Conservation (phyloP, 106 monocot species). For the Alisma plantagoaquatica region DNA sequence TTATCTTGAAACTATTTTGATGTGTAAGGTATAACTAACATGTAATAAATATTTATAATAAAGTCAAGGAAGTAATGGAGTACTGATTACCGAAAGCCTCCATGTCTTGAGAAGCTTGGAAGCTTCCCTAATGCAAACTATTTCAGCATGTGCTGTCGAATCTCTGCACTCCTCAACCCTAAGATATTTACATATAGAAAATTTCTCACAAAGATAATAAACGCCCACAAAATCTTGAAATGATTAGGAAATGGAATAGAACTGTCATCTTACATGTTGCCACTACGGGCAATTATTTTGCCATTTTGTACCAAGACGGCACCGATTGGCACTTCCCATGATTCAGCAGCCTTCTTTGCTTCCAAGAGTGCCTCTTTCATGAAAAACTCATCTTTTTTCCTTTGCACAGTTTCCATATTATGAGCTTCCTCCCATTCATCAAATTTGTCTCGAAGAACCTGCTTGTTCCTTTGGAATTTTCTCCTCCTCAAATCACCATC, state of each 20-base stretch:
- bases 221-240: not conserved
- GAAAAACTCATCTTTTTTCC: constrained; percentile 69
- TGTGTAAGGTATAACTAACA: too few relatives aligned
- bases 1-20: too few relatives aligned
- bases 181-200: not conserved
- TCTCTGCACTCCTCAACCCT: constrained; percentile 91
- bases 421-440: constrained; percentile 91
- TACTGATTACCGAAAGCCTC: constrained; percentile 94
- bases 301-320: constrained; percentile 87
- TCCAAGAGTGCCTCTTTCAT: constrained; percentile 96
- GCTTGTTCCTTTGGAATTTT: constrained; percentile 62
- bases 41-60: too few relatives aligned
- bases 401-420: constrained; percentile 50
- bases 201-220: not conserved
- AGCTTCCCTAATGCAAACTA: constrained; percentile 89
- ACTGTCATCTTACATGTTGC: constrained; percentile 48
- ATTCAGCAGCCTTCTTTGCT: constrained; percentile 77
- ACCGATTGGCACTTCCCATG: constrained; percentile 95
- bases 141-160: constrained; percentile 97
- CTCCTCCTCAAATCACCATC: constrained; percentile 43
- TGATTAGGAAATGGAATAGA: too few relatives aligned
- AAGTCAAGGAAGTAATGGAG: too few relatives aligned
- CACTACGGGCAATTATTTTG: constrained; percentile 77
- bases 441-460: constrained; percentile 48
- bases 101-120: constrained; percentile 71